These are phyloP conservation scores for Schrenkiella parvula DNA, from an alignment of 345 rosid species.

Conservation along the genomic window DNA sequence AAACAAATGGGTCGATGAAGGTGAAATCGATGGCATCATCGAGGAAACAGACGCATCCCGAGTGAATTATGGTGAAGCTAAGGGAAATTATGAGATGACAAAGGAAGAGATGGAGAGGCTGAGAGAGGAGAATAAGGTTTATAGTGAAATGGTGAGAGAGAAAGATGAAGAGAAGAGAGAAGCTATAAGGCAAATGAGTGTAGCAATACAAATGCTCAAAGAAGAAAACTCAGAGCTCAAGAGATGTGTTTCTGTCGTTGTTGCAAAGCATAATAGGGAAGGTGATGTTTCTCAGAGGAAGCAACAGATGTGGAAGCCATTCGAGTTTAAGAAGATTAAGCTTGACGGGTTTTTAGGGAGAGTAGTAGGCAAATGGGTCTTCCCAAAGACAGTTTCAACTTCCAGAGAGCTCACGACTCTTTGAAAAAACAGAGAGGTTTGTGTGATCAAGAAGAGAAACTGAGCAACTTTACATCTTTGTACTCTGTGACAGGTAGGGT, in stretches of 20 bases:
- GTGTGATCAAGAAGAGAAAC: slow-evolving; percentile 7
- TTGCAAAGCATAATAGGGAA: slow-evolving; percentile 14
- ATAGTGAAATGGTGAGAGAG: slow-evolving; percentile 23
- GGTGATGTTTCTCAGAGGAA: slow-evolving; percentile 16
- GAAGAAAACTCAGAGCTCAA: slow-evolving; percentile 34
- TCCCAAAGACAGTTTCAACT: slow-evolving; percentile 16
- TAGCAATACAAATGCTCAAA: slow-evolving; percentile 33
- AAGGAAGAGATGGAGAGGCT: slow-evolving; percentile 30
- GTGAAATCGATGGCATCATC: neutral
- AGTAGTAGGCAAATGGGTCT: slow-evolving; percentile 16
- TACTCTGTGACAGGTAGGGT: slow-evolving; percentile 9
- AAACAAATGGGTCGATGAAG: slow-evolving; percentile 24
- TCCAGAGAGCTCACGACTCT: slow-evolving; percentile 21
- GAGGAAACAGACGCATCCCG: neutral
- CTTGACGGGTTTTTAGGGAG: slow-evolving; percentile 18
- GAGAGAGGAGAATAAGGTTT: slow-evolving; percentile 26
- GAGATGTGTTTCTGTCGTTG: slow-evolving; percentile 11
- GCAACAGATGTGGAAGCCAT: slow-evolving; percentile 25
- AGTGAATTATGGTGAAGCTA: neutral
- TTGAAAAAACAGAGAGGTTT: neutral
- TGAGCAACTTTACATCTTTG: slow-evolving; percentile 1
- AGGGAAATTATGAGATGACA: neutral
- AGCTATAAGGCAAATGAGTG: slow-evolving; percentile 37
- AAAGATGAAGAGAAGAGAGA: slow-evolving; percentile 38
- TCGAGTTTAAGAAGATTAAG: slow-evolving; percentile 27